Evolutionary conservation across 176 grass and related monocot species (phyloP).

Genomic region (Hyparrhenia diplandra): DNA sequence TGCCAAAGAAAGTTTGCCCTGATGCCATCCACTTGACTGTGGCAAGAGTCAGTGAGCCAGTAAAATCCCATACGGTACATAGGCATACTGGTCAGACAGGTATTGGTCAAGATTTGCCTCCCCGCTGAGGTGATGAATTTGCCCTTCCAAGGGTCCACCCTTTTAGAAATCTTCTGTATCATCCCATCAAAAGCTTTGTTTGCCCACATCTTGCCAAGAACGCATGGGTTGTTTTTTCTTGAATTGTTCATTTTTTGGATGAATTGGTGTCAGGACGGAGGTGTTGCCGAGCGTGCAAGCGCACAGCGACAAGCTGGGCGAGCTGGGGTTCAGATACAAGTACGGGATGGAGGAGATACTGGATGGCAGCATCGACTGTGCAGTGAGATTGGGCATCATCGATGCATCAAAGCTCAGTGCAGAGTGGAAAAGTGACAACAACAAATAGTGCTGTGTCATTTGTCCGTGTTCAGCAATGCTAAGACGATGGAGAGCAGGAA

Average conservation of each 20-base stretch:
- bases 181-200: too few relatives aligned
- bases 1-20: too few relatives aligned
- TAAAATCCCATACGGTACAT: too few relatives aligned
- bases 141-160: too few relatives aligned
- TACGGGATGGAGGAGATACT: conserved; percentile 42
- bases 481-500: too few relatives aligned
- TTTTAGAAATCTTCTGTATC: too few relatives aligned
- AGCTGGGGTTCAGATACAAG: conserved; percentile 57
- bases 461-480: neutral
- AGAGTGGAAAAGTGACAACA: neutral
- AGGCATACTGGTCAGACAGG: too few relatives aligned
- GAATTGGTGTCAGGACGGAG: conserved; percentile 17
- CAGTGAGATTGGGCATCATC: conserved; percentile 24
- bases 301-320: conserved; percentile 18
- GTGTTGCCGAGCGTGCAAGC: neutral
- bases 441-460: neutral
- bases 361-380: conserved; percentile 33
- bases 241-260: neutral
- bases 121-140: too few relatives aligned
- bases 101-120: too few relatives aligned
- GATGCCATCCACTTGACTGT: too few relatives aligned
- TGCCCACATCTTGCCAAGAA: neutral
- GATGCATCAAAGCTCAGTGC: conserved; percentile 14
- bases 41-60: too few relatives aligned
- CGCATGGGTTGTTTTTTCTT: neutral